Evolutionary conservation across 345 rosid genomes (phyloP), one percentile per base, ranked within the genome.

Genomic region (Melaleuca quinquenervia): DNA sequence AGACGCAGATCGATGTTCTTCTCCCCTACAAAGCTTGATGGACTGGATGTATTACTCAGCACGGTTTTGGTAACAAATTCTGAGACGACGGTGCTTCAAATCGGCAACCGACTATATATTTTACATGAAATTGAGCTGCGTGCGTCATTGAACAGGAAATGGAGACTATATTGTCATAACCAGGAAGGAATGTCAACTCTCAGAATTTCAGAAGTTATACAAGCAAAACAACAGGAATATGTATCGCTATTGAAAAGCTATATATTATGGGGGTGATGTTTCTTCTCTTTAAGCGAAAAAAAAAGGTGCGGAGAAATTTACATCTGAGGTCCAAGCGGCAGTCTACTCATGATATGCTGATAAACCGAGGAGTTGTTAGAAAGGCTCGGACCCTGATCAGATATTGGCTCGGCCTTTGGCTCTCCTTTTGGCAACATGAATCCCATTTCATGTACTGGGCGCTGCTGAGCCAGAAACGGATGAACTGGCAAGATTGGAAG

Each of bases 371-470:
- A 88, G 89, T 87, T 92, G 86, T 90, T 91, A 8, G 98, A 87
- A 87, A 94, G 83, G 89, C 90, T 93, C 53, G 92, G 89, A 85
- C 90, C 90, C 18, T 95, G 86, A 83, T 95, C 99, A 1, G 96
- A 87, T 62, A 89, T 86, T 52, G 96, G 98, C 90, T 95, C 98
- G 89, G 90, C 88, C 90, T 96, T 97, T 0, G 94, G 92, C 78
- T 94, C 98, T 85, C 95, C 98, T 88, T 96, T 95, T 6, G 94
- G 98, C 90, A 96, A 84, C 93, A 94, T 91, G 83, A 90, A 91
- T 62, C 91, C 92, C 93, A 93, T 92, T 55, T 94, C 93, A 48
- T 84, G 92, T 84, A 86, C 84, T 50, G 86, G 94, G 20, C 88
- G 87, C 85, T 93, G 91, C 84, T 94, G 98, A 5, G 87, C 88